Base-by-base conservation (phyloP, 192 early-diverging fungal genomes). In the Backusella tarrabulga region DNA sequence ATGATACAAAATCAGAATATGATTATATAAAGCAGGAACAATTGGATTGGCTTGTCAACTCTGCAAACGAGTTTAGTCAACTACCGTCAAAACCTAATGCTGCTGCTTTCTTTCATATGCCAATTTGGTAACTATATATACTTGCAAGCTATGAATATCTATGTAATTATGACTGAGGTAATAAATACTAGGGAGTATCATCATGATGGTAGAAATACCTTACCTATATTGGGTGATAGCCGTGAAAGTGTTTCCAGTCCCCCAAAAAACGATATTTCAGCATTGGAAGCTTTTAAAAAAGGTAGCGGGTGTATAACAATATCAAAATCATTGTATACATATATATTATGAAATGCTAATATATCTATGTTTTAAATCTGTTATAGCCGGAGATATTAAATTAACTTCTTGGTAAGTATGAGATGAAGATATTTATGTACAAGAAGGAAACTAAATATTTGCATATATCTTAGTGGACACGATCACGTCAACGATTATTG, bases 81-180 rank as follows among this genome's bases (percentile, higher is more conserved):
- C 29, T 36, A 3, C 26, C 77, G 17, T 29, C 75, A 35, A 66
- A 78, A 15, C 85, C 85, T 23, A 86, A 86, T 35, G 85, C 85
- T 0, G 44, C 84, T 32, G 83, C 79, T 1, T 86, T 86, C 60
- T 86, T 86, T 77, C 85, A 86, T 50, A 83, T 83, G 67, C 85
- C 85, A 1, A 79, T 86, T 34, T 77, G 70, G 70, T 71, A 77
- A 74, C n/a, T 56, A 56, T 54, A 54, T 44, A 40, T 44, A 17
- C 15, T 17, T 32, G 2, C 32, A 32, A 1, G 2, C 32, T 14
- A 17, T 44, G 42, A 17, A 44, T 44, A 44, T 44, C 42, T 1
- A 17, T 44, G 42, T 17, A 17, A 44, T 17, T 17, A 44, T 17
- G 14, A 44, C 42, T 44, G 42, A 44, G 5, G 12, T 4, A 44